Conservation (phyloP, 495 filamentous ascomycete genomes). For the Penicillium antarcticum region DNA sequence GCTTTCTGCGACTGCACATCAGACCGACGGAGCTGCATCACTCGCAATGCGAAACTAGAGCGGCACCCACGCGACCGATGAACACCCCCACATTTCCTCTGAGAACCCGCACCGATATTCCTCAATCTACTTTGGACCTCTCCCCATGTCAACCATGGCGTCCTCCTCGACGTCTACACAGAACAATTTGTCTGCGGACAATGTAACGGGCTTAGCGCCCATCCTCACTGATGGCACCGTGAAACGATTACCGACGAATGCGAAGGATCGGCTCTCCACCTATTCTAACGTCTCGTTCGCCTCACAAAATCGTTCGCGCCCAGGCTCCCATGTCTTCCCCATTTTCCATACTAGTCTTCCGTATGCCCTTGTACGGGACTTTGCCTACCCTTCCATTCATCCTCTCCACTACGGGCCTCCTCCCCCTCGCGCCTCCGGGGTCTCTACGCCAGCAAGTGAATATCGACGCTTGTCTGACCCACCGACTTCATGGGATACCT, state of each 20-base stretch:
- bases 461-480: slow-evolving; percentile 77
- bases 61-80: slow-evolving; percentile 25
- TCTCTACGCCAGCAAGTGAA: slow-evolving; percentile 84
- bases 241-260: slow-evolving; percentile 59
- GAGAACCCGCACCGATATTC: slow-evolving; percentile 18
- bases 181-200: slow-evolving; percentile 27
- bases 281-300: slow-evolving; percentile 59
- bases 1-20: neutral
- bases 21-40: slow-evolving; percentile 2
- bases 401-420: slow-evolving; percentile 89
- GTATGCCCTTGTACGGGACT: slow-evolving; percentile 90
- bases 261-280: slow-evolving; percentile 70
- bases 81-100: slow-evolving; percentile 18
- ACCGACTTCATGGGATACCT: slow-evolving; percentile 56
- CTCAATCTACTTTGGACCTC: slow-evolving; percentile 10
- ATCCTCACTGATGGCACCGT: slow-evolving; percentile 36
- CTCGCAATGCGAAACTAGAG: slow-evolving; percentile 45
- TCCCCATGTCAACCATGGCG: slow-evolving; percentile 46
- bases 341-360: slow-evolving; percentile 84
- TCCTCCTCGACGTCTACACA: slow-evolving; percentile 56
- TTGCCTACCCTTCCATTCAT: slow-evolving; percentile 81
- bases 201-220: slow-evolving; percentile 41
- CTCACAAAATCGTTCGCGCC: slow-evolving; percentile 61
- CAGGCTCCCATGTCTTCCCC: slow-evolving; percentile 73
- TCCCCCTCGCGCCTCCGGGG: slow-evolving; percentile 72